A percentile compares a stretch with the other conserved stretches of the same genome.
These are phyloP conservation scores for Tillandsia fasciculata DNA, from an alignment of 176 grass and related monocot genomes.

Conservation along the genomic window DNA sequence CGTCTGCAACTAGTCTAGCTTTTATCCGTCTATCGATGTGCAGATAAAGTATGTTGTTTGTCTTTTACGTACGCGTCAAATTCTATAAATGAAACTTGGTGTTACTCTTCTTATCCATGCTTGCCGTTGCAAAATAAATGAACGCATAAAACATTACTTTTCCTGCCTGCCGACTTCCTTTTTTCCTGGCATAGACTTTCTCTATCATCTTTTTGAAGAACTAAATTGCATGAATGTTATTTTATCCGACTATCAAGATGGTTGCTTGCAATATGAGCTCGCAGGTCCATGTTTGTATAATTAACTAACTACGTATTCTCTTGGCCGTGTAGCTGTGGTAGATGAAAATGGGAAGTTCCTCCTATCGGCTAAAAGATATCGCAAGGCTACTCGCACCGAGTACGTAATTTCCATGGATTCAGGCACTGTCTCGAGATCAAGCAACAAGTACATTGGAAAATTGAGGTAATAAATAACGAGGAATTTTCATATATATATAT, in stretches of 20 bases:
- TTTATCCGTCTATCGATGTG: too few species aligned
- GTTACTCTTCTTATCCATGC: too few species aligned
- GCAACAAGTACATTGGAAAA: constrained; percentile 87
- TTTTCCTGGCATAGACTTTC: background rate
- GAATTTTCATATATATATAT: too few species aligned
- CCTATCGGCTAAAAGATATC: constrained; percentile 71
- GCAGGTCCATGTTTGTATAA: background rate
- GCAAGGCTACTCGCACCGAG: constrained; percentile 80
- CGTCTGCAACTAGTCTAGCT: too few species aligned
- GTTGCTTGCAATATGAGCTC: too few species aligned
- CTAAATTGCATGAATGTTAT: too few species aligned
- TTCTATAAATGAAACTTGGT: too few species aligned
- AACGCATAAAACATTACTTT: background rate
- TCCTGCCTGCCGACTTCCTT: background rate
- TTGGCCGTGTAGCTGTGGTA: constrained; percentile 44
- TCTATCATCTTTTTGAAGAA: too few species aligned
- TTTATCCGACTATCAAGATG: too few species aligned
- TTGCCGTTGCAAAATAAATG: too few species aligned
- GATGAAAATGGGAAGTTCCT: constrained; percentile 85
- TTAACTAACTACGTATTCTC: constrained; percentile 1
- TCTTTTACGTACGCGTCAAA: too few species aligned
- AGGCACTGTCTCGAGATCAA: constrained; percentile 67
- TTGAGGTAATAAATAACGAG: constrained; percentile 40
- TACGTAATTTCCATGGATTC: constrained; percentile 86
- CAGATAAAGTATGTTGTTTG: too few species aligned